These are phyloP conservation scores for Fusarium abutilonis DNA, from an alignment of 2,329 filamentous ascomycete species.

Conservation along the genomic window DNA sequence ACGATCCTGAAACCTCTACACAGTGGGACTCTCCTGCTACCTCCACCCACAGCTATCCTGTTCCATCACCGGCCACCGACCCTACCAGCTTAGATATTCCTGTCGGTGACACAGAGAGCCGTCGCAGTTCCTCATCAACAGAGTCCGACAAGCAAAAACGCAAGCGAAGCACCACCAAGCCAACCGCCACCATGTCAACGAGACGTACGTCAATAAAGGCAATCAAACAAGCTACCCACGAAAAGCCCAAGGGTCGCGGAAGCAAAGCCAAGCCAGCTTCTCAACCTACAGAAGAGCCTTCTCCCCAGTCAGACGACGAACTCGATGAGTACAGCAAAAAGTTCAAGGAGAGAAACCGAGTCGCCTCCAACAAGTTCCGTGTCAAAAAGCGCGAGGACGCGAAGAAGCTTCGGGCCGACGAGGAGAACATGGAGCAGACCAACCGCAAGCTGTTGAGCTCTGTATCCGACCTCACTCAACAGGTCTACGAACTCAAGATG, in stretches of 20 bases:
- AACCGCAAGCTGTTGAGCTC: constrained; percentile 20
- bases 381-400: constrained; percentile 31
- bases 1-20: no score
- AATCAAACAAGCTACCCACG: not conserved
- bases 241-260: not conserved
- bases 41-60: no score
- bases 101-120: no score
- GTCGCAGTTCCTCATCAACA: not conserved
- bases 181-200: not conserved
- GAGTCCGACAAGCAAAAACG: not conserved
- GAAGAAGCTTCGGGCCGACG: constrained; percentile 16
- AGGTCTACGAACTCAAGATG: constrained; percentile 38
- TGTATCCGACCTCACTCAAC: constrained; percentile 20
- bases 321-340: not conserved
- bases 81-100: no score
- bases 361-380: constrained; percentile 39
- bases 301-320: not conserved
- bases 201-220: not conserved
- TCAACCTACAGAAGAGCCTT: not conserved
- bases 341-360: constrained; percentile 29
- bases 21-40: no score
- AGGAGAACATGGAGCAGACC: constrained; percentile 27
- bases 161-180: not conserved
- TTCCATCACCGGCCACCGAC: no score
- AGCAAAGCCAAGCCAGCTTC: not conserved